Evolutionary conservation across 108 stramenopile species (phyloP).

Genomic region (Pelagomonas calceolata): DNA sequence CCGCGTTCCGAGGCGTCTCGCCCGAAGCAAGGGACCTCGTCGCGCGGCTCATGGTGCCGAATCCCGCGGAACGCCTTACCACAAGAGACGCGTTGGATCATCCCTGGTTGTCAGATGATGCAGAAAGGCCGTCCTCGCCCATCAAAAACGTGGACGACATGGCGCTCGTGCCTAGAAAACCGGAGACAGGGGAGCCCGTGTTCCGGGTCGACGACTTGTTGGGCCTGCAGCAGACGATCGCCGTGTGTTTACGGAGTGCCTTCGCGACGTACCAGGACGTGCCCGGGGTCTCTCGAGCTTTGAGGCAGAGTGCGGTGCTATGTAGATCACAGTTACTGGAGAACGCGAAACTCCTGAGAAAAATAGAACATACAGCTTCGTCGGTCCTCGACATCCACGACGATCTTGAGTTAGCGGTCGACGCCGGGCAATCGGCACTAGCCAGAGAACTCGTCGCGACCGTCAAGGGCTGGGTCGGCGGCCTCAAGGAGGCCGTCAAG

Average conservation of each 20-base stretch:
- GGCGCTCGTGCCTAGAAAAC: no score
- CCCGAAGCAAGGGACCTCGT: slow-evolving; percentile 31
- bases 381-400: slow-evolving; percentile 30
- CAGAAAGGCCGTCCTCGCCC: no score
- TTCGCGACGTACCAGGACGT: slow-evolving; percentile 3
- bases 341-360: slow-evolving; percentile 32
- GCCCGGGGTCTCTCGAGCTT: slow-evolving; percentile 8
- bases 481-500: slow-evolving; percentile 1
- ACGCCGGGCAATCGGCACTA: slow-evolving; percentile 26
- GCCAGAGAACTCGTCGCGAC: slow-evolving; percentile 34
- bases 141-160: no score
- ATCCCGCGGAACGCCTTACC: slow-evolving; percentile 18
- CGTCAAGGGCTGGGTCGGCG: slow-evolving; percentile 21
- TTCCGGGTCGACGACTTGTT: slow-evolving; percentile 5
- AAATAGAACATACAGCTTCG: slow-evolving; percentile 30
- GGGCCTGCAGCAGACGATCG: slow-evolving; percentile 15
- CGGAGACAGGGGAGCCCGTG: no score
- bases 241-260: slow-evolving; percentile 7
- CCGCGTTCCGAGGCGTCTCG: slow-evolving; percentile 13
- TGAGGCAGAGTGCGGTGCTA: slow-evolving; percentile 22
- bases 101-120: slow-evolving; percentile 5
- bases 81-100: slow-evolving; percentile 19
- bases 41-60: slow-evolving; percentile 21
- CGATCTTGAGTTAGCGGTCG: slow-evolving; percentile 34
- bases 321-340: slow-evolving; percentile 31